Conservation (phyloP, 768 basidiomycete species). For the Xerocomellus amylosporus region DNA sequence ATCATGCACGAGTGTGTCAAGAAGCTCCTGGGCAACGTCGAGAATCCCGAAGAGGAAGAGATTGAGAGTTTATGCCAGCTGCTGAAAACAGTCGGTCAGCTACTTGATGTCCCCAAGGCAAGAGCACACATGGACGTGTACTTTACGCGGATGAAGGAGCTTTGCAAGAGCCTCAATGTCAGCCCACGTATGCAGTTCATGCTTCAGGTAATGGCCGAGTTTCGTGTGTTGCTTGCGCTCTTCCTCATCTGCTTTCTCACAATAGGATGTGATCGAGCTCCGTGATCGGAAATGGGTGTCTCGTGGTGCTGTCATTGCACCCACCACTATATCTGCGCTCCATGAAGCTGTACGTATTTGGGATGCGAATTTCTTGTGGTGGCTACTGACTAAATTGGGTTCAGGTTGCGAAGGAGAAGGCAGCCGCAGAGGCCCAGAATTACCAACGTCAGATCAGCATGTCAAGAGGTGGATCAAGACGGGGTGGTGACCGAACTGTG, state of each 20-base stretch:
- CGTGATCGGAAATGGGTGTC: constrained; percentile 79
- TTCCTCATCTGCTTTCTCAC: not conserved
- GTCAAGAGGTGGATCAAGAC: constrained; percentile 88
- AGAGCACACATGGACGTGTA: constrained; percentile 88
- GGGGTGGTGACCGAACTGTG: constrained; percentile 70
- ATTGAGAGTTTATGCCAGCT: constrained; percentile 95
- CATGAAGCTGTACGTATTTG: constrained; percentile 70
- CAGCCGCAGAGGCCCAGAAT: constrained; percentile 57
- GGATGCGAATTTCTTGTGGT: not conserved
- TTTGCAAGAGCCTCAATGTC: constrained; percentile 71
- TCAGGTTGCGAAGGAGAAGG: constrained; percentile 82
- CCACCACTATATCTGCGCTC: constrained; percentile 84
- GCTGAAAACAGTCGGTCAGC: constrained; percentile 80
- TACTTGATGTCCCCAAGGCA: constrained; percentile 79
- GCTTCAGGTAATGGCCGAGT: constrained; percentile 70
- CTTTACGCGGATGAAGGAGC: constrained; percentile 85
- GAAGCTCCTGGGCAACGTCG: constrained; percentile 89
- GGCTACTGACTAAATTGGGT: constrained; percentile 4
- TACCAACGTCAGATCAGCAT: constrained; percentile 66
- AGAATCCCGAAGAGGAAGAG: constrained; percentile 96
- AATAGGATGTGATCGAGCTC: constrained; percentile 86
- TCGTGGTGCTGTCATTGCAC: constrained; percentile 70
- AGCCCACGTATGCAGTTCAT: constrained; percentile 91
- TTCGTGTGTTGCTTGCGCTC: not conserved
- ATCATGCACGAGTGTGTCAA: constrained; percentile 99